Evolutionary conservation across 805 yeast species (phyloP), one percentile per base, ranked within the genome.

Genomic region (Sugiyamaella valdiviana): DNA sequence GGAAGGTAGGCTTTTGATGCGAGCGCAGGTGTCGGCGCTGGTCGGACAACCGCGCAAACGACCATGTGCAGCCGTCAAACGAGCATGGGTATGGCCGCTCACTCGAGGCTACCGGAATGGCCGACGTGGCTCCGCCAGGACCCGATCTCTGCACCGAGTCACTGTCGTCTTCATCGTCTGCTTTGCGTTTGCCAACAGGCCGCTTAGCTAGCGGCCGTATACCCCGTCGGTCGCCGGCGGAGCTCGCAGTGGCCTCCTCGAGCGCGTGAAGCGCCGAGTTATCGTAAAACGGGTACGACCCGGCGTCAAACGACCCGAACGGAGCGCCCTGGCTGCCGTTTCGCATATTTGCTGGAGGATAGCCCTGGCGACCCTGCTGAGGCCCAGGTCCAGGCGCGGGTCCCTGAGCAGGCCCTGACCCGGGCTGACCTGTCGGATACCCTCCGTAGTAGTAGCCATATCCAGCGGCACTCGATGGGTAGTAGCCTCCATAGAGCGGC

Each of bases 41-140:
- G 61, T 84, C 91, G 44, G 84, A 77, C 46, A 77, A 80, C 39
- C 91, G 71, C 6, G 79, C 75, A 63, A 84, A 84, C 1, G 87
- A 71, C 90, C 91, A 83, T 19, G 65, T 69, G 64, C 91, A 83
- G 26, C 73, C 71, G 1, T 59, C 58, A 35, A 57, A 58, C 1
- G 68, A 53, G 53, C 75, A 70, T 15, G 57, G 56, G 51, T 60
- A 70, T 10, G 70, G 68, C 24, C 70, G 52, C 7, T 59, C 62
- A 7, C 51, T 44, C 6, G 60, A 44, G 3, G 53, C 46, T 6
- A 47, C 42, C 4, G 51, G 32, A 26, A n/a, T n/a, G 3, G 32
- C 32, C 32, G 32, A 10, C 3, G 32, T 26, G 14, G 32, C 32
- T 10, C 32, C 32, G 7, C 32, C 32, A 10, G 32, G 32, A 10